Conservation (phyloP, 768 basidiomycete genomes). For the Leccinum disarticulatum region DNA sequence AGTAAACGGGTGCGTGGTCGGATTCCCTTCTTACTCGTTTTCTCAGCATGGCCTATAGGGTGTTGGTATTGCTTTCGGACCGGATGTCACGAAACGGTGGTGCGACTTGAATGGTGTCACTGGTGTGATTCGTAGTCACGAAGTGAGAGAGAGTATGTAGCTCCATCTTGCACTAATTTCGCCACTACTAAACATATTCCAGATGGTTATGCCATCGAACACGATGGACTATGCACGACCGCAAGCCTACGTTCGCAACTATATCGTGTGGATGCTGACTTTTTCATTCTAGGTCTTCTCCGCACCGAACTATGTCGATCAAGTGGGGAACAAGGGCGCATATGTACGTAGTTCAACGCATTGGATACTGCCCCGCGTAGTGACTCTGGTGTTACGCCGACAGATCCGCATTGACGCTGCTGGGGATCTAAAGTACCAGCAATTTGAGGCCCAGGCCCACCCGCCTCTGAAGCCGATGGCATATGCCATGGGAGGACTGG, state of each 20-base stretch:
- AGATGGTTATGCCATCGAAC: conserved; percentile 96
- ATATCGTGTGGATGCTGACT: conserved; percentile 12
- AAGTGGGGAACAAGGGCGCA: conserved; percentile 88
- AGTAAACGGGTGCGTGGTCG: conserved; percentile 80
- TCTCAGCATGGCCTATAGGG: conserved; percentile 51
- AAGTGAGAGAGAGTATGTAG: conserved; percentile 82
- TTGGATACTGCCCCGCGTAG: background rate
- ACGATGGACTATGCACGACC: conserved; percentile 92
- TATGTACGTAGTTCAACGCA: conserved; percentile 54
- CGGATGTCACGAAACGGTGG: conserved; percentile 89
- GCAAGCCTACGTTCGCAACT: conserved; percentile 39
- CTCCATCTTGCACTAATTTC: background rate
- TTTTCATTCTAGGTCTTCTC: conserved; percentile 68
- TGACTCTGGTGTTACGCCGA: conserved; percentile 6
- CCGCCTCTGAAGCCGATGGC: conserved; percentile 95
- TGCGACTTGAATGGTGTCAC: conserved; percentile 84
- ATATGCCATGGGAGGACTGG: conserved; percentile 67
- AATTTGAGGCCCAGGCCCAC: conserved; percentile 86
- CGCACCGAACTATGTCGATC: conserved; percentile 94
- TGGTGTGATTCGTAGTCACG: conserved; percentile 91
- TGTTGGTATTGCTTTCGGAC: conserved; percentile 94
- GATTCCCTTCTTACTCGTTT: conserved; percentile 3
- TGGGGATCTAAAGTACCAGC: conserved; percentile 71
- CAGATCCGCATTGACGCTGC: conserved; percentile 81
- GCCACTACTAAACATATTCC: conserved; percentile 6